Percentiles rank a stretch among this genome's conserved stretches.
phyloP scores from a whole-genome alignment of 2,329 filamentous ascomycete genomes.

The Paecilomyces sp. region DNA sequence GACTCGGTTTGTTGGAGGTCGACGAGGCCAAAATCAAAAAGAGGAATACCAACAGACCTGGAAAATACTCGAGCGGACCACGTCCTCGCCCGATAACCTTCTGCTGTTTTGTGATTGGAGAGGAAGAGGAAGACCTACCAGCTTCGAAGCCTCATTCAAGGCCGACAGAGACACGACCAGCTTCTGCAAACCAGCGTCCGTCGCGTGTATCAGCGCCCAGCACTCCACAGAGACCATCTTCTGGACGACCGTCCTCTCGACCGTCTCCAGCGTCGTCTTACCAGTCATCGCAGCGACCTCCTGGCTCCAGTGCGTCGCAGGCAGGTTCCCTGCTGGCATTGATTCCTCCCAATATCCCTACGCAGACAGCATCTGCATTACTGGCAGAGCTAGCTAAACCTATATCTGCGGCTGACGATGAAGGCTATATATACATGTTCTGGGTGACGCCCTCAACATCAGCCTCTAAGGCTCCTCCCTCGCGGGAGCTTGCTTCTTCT shows the following conservation, averaged over 20 bases:
- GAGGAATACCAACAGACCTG: slow-evolving; percentile 12
- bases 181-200: slow-evolving; percentile 4
- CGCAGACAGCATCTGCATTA: slow-evolving; percentile 62
- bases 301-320: slow-evolving; percentile 23
- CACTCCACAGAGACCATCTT: background rate
- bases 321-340: slow-evolving; percentile 51
- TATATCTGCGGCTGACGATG: slow-evolving; percentile 65
- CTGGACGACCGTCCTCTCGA: background rate
- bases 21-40: slow-evolving; percentile 24
- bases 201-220: background rate
- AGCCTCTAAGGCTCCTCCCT: slow-evolving; percentile 39
- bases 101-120: slow-evolving; percentile 27
- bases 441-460: slow-evolving; percentile 72
- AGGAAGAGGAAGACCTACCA: slow-evolving; percentile 20
- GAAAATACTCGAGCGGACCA: slow-evolving; percentile 9
- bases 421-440: slow-evolving; percentile 98
- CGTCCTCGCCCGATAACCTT: slow-evolving; percentile 8
- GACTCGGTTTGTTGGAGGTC: slow-evolving; percentile 67
- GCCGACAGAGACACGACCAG: slow-evolving; percentile 4
- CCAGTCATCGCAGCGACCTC: slow-evolving; percentile 8
- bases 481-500: slow-evolving; percentile 53
- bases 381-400: slow-evolving; percentile 70
- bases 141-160: slow-evolving; percentile 15
- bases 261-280: too few species aligned
- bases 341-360: slow-evolving; percentile 61